Conservation (phyloP, 2,329 filamentous ascomycete genomes). For the Fusarium coicis region DNA sequence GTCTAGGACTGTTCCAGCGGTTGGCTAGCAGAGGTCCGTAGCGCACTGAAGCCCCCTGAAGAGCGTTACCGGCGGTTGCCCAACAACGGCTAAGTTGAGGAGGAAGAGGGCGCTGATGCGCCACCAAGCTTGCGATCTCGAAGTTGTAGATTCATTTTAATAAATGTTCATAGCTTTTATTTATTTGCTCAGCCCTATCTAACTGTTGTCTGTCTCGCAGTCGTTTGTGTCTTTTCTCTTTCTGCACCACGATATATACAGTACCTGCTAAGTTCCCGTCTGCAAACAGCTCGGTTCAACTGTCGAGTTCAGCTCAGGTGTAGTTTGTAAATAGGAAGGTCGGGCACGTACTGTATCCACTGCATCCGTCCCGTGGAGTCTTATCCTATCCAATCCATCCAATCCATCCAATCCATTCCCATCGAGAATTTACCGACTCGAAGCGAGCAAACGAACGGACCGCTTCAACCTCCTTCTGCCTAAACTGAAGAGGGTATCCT, state of each 20-base stretch:
- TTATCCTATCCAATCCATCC: slow-evolving; percentile 40
- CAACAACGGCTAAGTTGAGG: slow-evolving; percentile 33
- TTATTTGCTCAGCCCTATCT: slow-evolving; percentile 1
- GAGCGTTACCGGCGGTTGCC: slow-evolving; percentile 22
- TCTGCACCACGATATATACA: not conserved
- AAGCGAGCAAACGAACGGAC: slow-evolving; percentile 36
- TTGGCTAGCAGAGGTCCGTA: slow-evolving; percentile 26
- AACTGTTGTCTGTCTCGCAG: not conserved
- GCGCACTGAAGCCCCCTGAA: slow-evolving; percentile 33
- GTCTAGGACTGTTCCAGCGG: slow-evolving; percentile 34
- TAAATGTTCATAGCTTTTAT: not conserved
- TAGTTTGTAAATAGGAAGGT: slow-evolving; percentile 37
- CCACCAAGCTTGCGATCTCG: slow-evolving; percentile 13
- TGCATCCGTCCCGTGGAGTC: slow-evolving; percentile 28
- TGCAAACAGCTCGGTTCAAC: slow-evolving; percentile 26
- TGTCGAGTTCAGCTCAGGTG: slow-evolving; percentile 17
- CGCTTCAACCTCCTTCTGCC: slow-evolving; percentile 41
- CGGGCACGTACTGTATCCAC: slow-evolving; percentile 38
- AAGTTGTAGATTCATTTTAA: slow-evolving; percentile 6
- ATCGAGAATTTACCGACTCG: slow-evolving; percentile 41
- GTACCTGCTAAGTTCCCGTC: not conserved
- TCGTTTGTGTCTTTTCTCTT: not conserved
- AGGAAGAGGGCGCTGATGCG: slow-evolving; percentile 4
- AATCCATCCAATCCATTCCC: slow-evolving; percentile 31
- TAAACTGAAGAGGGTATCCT: slow-evolving; percentile 30